A percentile compares a stretch with the other conserved stretches of the same genome.
phyloP scores from a whole-genome alignment of 2,329 filamentous ascomycete species.

The Neospermospora avenae region DNA sequence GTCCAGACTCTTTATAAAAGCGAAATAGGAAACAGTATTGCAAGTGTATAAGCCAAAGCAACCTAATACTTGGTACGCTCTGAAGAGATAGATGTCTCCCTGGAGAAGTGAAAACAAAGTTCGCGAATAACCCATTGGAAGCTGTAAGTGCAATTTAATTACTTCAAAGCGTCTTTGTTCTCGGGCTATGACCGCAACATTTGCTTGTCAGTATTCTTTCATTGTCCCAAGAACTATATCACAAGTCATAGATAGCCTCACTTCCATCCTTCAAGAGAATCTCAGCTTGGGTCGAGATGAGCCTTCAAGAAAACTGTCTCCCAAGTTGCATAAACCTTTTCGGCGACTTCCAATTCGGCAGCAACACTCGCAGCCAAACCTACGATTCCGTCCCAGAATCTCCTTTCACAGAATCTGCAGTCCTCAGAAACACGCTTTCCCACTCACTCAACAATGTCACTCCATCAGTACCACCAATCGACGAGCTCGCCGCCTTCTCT shows the following conservation, averaged over 20 bases:
- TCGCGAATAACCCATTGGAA: too few species aligned
- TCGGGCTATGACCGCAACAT: not conserved
- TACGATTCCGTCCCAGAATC: not conserved
- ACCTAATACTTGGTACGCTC: too few species aligned
- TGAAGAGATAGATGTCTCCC: too few species aligned
- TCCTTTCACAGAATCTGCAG: not conserved
- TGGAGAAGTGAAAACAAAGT: too few species aligned
- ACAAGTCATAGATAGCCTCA: too few species aligned
- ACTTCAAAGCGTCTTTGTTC: not conserved
- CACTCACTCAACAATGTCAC: not conserved
- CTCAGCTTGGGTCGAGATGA: not conserved
- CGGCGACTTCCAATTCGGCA: not conserved
- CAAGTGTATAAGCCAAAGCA: not conserved
- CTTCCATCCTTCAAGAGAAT: not conserved
- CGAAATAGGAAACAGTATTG: not conserved
- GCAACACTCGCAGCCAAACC: not conserved
- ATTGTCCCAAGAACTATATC: not conserved
- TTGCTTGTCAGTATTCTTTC: not conserved
- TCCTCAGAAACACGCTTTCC: not conserved
- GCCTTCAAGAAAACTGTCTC: not conserved
- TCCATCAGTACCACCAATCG: not conserved
- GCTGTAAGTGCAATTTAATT: not conserved
- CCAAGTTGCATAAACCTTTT: not conserved
- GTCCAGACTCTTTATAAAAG: not conserved
- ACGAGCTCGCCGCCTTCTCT: slow-evolving; percentile 1